Base-by-base conservation (phyloP, 2,329 filamentous ascomycete genomes). In the Paradendryphiella salina region DNA sequence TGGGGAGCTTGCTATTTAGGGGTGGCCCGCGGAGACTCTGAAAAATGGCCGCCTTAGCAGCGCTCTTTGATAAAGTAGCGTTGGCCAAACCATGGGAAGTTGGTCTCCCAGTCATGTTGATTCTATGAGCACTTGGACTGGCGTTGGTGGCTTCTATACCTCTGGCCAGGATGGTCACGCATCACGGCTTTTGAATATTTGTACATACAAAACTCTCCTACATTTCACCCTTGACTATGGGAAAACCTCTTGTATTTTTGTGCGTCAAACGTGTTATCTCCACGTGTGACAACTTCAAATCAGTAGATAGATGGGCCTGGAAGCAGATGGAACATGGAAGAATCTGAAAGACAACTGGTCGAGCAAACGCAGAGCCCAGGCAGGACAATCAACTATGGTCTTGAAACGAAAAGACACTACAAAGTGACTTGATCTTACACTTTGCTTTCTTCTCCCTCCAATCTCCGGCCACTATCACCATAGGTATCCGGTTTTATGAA, bases 1-100 rank as follows among this genome's bases (percentile, higher is more conserved):
- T 97, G 13, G 94, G 93, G 28, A 91, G 90, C 11, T 84, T 97
- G 67, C 73, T 99, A 57, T 82, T 97, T 71, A 87, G 85, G 75
- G 89, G 90, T 56, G 75, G 55, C 15, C 46, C 87, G 54, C 82
- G 85, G 59, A 84, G 84, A 75, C 85, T 76, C 57, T 80, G 42
- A 46, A 34, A 21, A 20, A 28, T 18, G 17, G 39, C 13, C 18
- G 13, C 32, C 13, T 31, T 46, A 36, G 42, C 21, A 7, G 31
- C 17, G 23, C 31, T 17, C 11, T 8, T 40, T 28, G 10, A 35
- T n/a, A 11, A 5, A 11, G 36, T 26, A 34, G 21, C 8, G 15
- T 29, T 23, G 17, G 39, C 33, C 37, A 37, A 32, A 42, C 7
- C 6, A 29, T 26, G 29, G 33, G 3, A 48, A 3, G 38, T n/a